Conservation (phyloP, 495 filamentous ascomycete genomes). For the Cladorrhinum samala region DNA sequence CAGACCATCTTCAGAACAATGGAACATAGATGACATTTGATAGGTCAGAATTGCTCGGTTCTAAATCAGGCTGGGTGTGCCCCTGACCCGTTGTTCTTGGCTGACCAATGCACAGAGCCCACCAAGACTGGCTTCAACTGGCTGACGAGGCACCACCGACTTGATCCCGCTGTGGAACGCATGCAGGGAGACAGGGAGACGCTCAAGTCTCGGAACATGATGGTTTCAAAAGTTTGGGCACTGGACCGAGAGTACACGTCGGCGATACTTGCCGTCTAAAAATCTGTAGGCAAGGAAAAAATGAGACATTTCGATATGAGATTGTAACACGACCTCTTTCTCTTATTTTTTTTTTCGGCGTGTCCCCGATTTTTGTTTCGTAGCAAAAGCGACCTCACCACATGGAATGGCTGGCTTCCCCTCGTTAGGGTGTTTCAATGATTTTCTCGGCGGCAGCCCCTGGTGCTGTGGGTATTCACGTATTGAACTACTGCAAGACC, state of each 20-base stretch:
- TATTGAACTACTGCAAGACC: neutral
- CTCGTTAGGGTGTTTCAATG: neutral
- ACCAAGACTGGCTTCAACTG: neutral
- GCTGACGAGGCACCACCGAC: neutral
- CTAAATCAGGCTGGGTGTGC: conserved; percentile 19
- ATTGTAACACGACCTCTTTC: too few relatives aligned
- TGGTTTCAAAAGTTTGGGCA: neutral
- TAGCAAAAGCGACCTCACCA: neutral
- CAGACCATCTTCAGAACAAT: neutral
- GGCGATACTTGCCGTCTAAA: too few relatives aligned
- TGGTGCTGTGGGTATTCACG: neutral
- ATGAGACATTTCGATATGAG: too few relatives aligned
- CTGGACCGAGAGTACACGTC: too few relatives aligned
- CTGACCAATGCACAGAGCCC: conserved; percentile 2
- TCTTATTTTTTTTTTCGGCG: too few relatives aligned
- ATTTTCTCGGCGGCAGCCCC: neutral
- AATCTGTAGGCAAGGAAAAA: too few relatives aligned
- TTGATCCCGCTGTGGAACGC: neutral
- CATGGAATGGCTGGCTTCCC: neutral
- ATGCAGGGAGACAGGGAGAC: neutral
- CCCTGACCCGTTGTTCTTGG: conserved; percentile 5
- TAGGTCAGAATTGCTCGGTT: conserved; percentile 1
- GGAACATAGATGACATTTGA: neutral
- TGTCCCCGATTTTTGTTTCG: neutral
- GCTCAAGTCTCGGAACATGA: neutral